Evolutionary conservation across 345 rosid genomes (phyloP).

Genomic region (Camelina hispida): DNA sequence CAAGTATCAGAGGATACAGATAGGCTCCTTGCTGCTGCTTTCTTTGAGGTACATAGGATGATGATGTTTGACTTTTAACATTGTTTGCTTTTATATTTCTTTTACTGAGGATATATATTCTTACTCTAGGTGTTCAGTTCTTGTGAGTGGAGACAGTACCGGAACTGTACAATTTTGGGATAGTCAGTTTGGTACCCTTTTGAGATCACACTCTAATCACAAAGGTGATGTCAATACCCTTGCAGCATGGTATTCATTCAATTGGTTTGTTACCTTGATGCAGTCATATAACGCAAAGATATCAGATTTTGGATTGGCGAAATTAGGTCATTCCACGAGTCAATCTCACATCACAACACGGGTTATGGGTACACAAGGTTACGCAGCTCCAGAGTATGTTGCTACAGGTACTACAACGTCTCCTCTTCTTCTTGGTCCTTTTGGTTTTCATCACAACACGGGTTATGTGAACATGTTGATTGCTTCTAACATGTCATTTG

Average conservation of each 20-base stretch:
- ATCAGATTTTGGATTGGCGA: too few species aligned
- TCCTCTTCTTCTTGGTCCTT: constrained; percentile 11
- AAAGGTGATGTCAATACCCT: constrained; percentile 89
- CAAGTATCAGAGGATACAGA: constrained; percentile 41
- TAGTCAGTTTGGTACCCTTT: constrained; percentile 77
- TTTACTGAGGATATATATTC: constrained; percentile 34
- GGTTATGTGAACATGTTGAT: constrained; percentile 20
- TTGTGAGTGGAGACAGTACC: constrained; percentile 93
- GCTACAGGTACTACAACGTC: constrained; percentile 66
- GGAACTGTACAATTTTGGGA: constrained; percentile 98
- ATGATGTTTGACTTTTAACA: constrained; percentile 17
- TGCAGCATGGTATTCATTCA: too few species aligned
- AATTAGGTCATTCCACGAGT: constrained; percentile 97
- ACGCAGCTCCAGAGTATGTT: constrained; percentile 98
- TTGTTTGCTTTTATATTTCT: neutral
- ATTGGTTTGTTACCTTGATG: too few species aligned
- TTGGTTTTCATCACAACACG: neutral
- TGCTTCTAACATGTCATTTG: constrained; percentile 72
- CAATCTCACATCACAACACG: constrained; percentile 96
- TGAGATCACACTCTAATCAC: constrained; percentile 79
- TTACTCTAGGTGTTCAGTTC: constrained; percentile 64
- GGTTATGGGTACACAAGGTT: constrained; percentile 92
- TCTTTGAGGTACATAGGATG: constrained; percentile 62
- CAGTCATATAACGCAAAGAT: too few species aligned
- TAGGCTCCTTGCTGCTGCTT: constrained; percentile 69